Evolutionary conservation across 1,284 basidiomycete species (phyloP).

Genomic region (Cutaneotrichosporon sp.): DNA sequence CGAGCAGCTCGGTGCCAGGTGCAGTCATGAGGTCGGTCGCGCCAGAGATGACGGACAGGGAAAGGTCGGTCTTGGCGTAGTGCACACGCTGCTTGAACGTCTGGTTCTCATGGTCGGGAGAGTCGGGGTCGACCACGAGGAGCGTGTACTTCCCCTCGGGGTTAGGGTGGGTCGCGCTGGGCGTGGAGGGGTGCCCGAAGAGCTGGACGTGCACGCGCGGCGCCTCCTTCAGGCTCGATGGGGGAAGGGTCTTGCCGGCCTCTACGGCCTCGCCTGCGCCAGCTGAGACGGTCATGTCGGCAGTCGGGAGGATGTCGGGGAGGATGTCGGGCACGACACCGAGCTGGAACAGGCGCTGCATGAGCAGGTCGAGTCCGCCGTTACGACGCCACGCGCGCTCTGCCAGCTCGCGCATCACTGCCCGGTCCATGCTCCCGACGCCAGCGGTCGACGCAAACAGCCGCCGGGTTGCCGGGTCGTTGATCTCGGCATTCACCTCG

Average conservation of each 20-base stretch:
- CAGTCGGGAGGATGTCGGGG: constrained; percentile 66
- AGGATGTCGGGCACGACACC: constrained; percentile 83
- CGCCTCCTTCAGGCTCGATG: constrained; percentile 56
- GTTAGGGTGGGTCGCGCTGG: constrained; percentile 54
- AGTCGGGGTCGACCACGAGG: constrained; percentile 83
- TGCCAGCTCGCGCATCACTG: constrained; percentile 73
- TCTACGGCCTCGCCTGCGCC: constrained; percentile 60
- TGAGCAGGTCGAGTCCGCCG: constrained; percentile 78
- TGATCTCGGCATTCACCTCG: constrained; percentile 45
- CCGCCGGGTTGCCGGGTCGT: constrained; percentile 45
- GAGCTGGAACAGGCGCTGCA: constrained; percentile 90
- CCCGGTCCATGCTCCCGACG: constrained; percentile 54
- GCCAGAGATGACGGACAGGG: constrained; percentile 64
- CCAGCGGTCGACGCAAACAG: constrained; percentile 42
- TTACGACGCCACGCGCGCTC: constrained; percentile 83
- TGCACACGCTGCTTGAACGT: constrained; percentile 75
- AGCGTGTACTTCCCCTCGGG: constrained; percentile 78
- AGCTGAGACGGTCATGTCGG: constrained; percentile 31
- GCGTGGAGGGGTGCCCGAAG: constrained; percentile 60
- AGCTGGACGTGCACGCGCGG: constrained; percentile 30
- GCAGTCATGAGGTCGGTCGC: constrained; percentile 48
- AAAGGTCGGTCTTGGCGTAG: constrained; percentile 84
- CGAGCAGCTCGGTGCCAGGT: constrained; percentile 35
- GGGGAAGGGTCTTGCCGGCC: constrained; percentile 66
- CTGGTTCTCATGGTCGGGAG: constrained; percentile 67